phyloP scores from a whole-genome alignment of 257 asterid species.

The Solanum pinnatisectum region DNA sequence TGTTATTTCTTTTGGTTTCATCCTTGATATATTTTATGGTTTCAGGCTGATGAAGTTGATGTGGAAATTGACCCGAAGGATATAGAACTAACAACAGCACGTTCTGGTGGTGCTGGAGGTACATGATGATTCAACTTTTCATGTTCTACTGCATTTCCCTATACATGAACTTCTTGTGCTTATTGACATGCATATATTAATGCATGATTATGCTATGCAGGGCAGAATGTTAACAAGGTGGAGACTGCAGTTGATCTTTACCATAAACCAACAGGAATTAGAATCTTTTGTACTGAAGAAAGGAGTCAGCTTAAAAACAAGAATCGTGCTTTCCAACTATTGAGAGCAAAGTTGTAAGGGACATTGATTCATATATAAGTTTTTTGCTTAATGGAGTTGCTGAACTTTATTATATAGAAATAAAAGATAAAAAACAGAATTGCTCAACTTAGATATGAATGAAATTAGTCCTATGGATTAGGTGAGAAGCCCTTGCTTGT shows the following conservation, averaged over 20 bases:
- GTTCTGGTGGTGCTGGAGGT: constrained; percentile 99
- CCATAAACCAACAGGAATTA: constrained; percentile 97
- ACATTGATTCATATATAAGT: neutral
- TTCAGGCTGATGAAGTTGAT: constrained; percentile 97
- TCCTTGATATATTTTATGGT: constrained; percentile 7
- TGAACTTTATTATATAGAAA: neutral
- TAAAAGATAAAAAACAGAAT: neutral
- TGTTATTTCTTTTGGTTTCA: constrained; percentile 2
- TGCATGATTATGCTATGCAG: constrained; percentile 39
- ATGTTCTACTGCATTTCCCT: neutral
- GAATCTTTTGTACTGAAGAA: constrained; percentile 98
- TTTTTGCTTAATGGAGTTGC: neutral
- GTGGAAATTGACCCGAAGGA: constrained; percentile 97
- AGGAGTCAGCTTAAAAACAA: constrained; percentile 83
- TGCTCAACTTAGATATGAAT: neutral
- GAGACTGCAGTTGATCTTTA: constrained; percentile 96
- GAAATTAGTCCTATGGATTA: neutral
- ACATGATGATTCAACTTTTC: neutral
- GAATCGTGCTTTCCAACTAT: constrained; percentile 75
- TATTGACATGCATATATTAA: neutral
- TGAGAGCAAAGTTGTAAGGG: constrained; percentile 90
- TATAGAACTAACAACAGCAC: constrained; percentile 90
- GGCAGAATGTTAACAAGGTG: constrained; percentile 99
- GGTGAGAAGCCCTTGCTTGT: neutral
- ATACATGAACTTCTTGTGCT: neutral